A percentile compares a stretch with the other conserved stretches of the same genome.
Conservation (phyloP, 495 filamentous ascomycete species). For the Paragyromitra xinjiangensis region DNA sequence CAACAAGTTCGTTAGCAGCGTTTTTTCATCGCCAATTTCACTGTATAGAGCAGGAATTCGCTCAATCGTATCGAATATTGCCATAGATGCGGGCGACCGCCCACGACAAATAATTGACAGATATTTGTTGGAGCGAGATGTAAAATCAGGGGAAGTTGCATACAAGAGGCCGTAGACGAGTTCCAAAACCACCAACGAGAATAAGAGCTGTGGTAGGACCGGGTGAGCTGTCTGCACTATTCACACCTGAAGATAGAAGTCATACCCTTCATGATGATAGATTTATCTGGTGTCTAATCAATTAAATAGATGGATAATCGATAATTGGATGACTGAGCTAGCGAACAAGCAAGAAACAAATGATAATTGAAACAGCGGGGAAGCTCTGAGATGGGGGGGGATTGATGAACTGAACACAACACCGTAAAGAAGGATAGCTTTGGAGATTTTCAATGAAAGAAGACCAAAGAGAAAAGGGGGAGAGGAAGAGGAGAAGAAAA, state of each 20-base stretch:
- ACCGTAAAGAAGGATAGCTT: constrained; percentile 32
- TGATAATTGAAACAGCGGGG: constrained; percentile 44
- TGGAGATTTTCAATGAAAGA: constrained; percentile 40
- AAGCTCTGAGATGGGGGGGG: constrained; percentile 36
- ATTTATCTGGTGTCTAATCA: constrained; percentile 44
- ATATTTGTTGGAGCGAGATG: constrained; percentile 43
- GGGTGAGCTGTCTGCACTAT: constrained; percentile 28
- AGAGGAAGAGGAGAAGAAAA: constrained; percentile 31
- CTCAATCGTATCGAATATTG: constrained; percentile 19
- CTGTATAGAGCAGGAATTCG: constrained; percentile 31
- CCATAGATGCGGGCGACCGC: constrained; percentile 23
- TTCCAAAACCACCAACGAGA: constrained; percentile 99
- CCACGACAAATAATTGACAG: constrained; percentile 25
- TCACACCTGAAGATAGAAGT: constrained; percentile 10
- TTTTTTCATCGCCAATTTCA: constrained; percentile 37
- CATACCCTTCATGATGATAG: constrained; percentile 62
- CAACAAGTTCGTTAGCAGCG: constrained; percentile 36
- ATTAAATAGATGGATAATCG: constrained; percentile 25
- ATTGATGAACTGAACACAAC: constrained; percentile 32
- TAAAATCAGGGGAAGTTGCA: constrained; percentile 60
- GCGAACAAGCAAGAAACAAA: constrained; percentile 36
- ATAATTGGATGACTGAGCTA: constrained; percentile 34
- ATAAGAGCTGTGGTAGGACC: constrained; percentile 77
- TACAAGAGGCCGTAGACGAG: constrained; percentile 96
- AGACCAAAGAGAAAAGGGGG: constrained; percentile 41